Evolutionary conservation across 2,329 filamentous ascomycete genomes (phyloP).

Genomic region (Aphanocladium album): DNA sequence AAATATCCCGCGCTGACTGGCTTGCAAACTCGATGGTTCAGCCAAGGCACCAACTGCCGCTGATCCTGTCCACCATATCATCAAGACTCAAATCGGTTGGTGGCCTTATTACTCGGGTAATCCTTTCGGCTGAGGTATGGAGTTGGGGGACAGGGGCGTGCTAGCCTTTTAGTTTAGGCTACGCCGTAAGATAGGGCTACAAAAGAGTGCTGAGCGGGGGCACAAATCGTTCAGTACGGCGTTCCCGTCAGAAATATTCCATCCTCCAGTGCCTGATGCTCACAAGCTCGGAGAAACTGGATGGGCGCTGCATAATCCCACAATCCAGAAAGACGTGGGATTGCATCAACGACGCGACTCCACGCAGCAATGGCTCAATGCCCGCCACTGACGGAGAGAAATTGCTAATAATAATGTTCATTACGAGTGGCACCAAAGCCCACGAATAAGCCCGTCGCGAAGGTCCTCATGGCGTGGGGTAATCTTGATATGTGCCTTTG

Average conservation of each 20-base stretch:
- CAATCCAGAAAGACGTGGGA: not conserved
- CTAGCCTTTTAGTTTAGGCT: not conserved
- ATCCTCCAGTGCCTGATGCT: not conserved
- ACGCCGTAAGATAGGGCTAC: not conserved
- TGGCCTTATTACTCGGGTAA: not conserved
- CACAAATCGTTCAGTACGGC: not conserved
- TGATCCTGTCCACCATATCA: not conserved
- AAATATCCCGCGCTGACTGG: not conserved
- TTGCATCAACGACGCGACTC: not conserved
- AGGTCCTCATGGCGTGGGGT: conserved; percentile 4
- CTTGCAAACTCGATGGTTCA: not conserved
- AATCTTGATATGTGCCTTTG: not conserved
- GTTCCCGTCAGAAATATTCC: not conserved
- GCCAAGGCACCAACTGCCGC: not conserved
- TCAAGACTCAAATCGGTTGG: not conserved
- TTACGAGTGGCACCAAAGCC: not conserved
- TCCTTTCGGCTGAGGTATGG: not conserved
- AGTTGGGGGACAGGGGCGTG: not conserved
- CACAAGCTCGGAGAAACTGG: not conserved
- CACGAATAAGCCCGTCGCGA: not conserved
- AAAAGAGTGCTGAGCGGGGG: not conserved
- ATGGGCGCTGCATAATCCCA: not conserved
- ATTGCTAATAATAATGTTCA: conserved; percentile 9
- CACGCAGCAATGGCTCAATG: not conserved
- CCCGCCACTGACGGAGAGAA: conserved; percentile 3